Base-by-base conservation (phyloP, 2,329 filamentous ascomycete species). In the Fusarium penzigii region DNA sequence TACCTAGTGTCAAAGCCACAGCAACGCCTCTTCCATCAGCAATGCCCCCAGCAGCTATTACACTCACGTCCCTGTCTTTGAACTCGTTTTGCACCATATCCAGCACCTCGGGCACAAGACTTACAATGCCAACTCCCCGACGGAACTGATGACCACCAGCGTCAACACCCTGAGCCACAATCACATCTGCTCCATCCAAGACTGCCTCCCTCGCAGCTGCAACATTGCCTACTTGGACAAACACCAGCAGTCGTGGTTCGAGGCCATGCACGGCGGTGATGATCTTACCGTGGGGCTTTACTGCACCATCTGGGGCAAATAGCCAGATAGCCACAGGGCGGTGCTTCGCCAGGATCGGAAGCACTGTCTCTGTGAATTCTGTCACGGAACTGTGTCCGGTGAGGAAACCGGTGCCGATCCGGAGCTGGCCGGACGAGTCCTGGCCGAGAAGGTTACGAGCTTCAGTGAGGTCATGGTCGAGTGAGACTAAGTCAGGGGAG, bases 301-400 rank as follows among this genome's bases (percentile, higher is more conserved):
- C 65, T 14, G 75, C 66, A 6, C 73, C 71, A 32, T 73, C 70
- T 2, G 84, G 83, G 3, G 85, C 86, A 62, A 88, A 89, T 43
- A 89, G 76, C 86, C 86, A 89, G 9, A 86, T 74, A 1, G 83
- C 85, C 3, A 78, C 79, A 2, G 85, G 84, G 0, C 69, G 70
- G 66, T 84, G 78, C 53, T 74, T 70, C 20, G 65, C 64, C 16
- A 89, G 71, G 12, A 87, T 57, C 1, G 79, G 78, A 2, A 83
- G 65, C 2, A 75, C 72, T n/a, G 73, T 77, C 49, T 68, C 54
- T 25, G 60, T 53, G 57, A 81, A 80, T 46, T 69, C 57, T 1
- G 52, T n/a, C 2, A 72, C 61, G 20, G 72, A 72, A 17, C 70
- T 66, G 46, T 78, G 69, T 50, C 82, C 83, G 42, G 83, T 80